Evolutionary conservation across 2,329 filamentous ascomycete species (phyloP).

Genomic region (Fusarium globosum): DNA sequence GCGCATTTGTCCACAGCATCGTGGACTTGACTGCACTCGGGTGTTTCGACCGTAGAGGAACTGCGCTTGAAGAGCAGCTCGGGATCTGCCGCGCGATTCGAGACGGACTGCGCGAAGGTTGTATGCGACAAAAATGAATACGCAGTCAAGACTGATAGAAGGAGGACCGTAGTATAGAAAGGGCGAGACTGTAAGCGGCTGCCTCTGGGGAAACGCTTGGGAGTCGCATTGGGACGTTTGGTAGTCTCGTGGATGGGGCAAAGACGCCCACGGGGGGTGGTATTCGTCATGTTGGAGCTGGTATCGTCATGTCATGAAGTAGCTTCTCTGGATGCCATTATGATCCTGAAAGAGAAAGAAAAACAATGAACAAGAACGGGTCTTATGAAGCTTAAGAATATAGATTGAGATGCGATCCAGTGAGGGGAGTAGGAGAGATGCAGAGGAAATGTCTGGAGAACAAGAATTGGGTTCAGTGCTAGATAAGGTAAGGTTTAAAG

Average conservation of each 20-base stretch:
- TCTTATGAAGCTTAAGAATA: not conserved
- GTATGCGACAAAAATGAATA: slow-evolving; percentile 55
- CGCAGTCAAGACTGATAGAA: slow-evolving; percentile 59
- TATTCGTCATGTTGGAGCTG: slow-evolving; percentile 29
- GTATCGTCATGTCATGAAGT: slow-evolving; percentile 42
- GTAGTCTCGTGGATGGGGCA: slow-evolving; percentile 9
- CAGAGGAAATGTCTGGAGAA: slow-evolving; percentile 13
- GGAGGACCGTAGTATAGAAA: slow-evolving; percentile 59
- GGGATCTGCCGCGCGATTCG: slow-evolving; percentile 9
- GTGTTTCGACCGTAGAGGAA: slow-evolving; percentile 42
- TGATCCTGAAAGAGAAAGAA: not conserved
- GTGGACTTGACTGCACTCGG: slow-evolving; percentile 83
- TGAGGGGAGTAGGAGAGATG: not conserved
- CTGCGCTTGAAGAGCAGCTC: slow-evolving; percentile 43
- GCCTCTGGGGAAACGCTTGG: slow-evolving; percentile 43
- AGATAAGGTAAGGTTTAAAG: slow-evolving; percentile 13
- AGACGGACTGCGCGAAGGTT: slow-evolving; percentile 22
- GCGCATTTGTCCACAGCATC: slow-evolving; percentile 82
- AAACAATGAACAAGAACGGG: not conserved
- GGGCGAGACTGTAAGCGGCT: slow-evolving; percentile 58
- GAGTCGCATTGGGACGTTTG: slow-evolving; percentile 11
- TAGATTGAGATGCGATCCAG: not conserved
- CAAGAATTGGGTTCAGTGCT: not conserved
- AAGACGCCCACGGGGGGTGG: slow-evolving; percentile 12
- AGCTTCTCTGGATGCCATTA: slow-evolving; percentile 26